A percentile compares a stretch with the other conserved stretches of the same genome.
These are phyloP conservation scores for Pseudogymnoascus sp. DNA, from an alignment of 2,329 filamentous ascomycete species.

Conservation along the genomic window DNA sequence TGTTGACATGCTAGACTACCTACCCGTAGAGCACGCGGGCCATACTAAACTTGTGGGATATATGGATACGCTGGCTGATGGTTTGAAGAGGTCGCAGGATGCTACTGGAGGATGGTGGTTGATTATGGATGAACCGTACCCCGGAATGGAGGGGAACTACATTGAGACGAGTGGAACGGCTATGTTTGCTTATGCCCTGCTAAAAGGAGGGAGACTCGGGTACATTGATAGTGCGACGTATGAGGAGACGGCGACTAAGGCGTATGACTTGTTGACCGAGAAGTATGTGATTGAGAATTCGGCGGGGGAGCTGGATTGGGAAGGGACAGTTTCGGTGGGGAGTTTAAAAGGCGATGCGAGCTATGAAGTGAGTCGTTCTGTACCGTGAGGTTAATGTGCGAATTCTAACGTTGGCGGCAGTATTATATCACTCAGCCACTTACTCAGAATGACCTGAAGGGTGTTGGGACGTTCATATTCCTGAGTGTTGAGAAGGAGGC, in stretches of 20 bases:
- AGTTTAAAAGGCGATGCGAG: constrained; percentile 19
- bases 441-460: constrained; percentile 22
- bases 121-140: constrained; percentile 25
- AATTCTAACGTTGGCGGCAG: constrained; percentile 12
- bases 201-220: constrained; percentile 31
- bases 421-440: constrained; percentile 20
- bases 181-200: constrained; percentile 33
- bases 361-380: constrained; percentile 18
- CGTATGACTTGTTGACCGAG: constrained; percentile 19
- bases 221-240: constrained; percentile 23
- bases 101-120: constrained; percentile 33
- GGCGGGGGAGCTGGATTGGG: constrained; percentile 19
- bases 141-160: constrained; percentile 28
- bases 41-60: constrained; percentile 12
- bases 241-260: constrained; percentile 16
- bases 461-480: constrained; percentile 21
- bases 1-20: constrained; percentile 30
- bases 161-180: constrained; percentile 32
- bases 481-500: constrained; percentile 18
- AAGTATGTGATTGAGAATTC: constrained; percentile 11
- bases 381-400: not conserved
- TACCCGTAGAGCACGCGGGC: constrained; percentile 20
- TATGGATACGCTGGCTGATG: constrained; percentile 13
- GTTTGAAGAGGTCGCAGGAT: constrained; percentile 18
- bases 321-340: constrained; percentile 21